phyloP scores from a whole-genome alignment of 805 yeast species.

The Saccharomycopsis sp. region DNA sequence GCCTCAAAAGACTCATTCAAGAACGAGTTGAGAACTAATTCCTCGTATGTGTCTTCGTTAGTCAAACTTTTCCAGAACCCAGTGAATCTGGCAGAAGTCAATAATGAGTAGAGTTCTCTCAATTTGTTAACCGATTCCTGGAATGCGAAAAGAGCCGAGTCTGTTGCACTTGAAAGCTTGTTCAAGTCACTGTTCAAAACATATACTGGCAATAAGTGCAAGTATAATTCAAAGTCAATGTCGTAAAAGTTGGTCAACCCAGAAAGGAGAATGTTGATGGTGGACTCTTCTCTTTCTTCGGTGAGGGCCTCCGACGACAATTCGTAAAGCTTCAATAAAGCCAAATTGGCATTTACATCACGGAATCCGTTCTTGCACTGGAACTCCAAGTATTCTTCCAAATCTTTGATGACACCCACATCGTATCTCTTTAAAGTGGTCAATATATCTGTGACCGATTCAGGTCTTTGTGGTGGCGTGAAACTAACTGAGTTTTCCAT shows the following conservation, averaged over 20 bases:
- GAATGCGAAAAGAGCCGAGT: conserved; percentile 3
- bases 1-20: conserved; percentile 12
- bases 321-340: conserved; percentile 39
- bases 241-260: conserved; percentile 37
- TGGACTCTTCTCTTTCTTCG: conserved; percentile 33
- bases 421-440: conserved; percentile 40
- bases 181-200: conserved; percentile 4
- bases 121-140: conserved; percentile 13
- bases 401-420: conserved; percentile 35
- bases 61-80: conserved; percentile 18
- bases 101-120: conserved; percentile 13
- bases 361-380: conserved; percentile 34
- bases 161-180: neutral
- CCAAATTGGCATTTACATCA: conserved; percentile 40
- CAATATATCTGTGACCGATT: conserved; percentile 33
- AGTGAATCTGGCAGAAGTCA: conserved; percentile 16
- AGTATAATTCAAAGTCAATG: conserved; percentile 37
- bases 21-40: conserved; percentile 17
- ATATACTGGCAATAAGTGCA: conserved; percentile 37
- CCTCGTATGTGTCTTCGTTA: conserved; percentile 18
- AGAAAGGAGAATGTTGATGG: conserved; percentile 34
- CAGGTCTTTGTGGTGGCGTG: conserved; percentile 35
- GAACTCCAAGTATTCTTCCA: conserved; percentile 37
- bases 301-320: conserved; percentile 30
- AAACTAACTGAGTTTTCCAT: conserved; percentile 31